Conservation (phyloP, 2,329 filamentous ascomycete genomes). For the Aspergillus latus region DNA sequence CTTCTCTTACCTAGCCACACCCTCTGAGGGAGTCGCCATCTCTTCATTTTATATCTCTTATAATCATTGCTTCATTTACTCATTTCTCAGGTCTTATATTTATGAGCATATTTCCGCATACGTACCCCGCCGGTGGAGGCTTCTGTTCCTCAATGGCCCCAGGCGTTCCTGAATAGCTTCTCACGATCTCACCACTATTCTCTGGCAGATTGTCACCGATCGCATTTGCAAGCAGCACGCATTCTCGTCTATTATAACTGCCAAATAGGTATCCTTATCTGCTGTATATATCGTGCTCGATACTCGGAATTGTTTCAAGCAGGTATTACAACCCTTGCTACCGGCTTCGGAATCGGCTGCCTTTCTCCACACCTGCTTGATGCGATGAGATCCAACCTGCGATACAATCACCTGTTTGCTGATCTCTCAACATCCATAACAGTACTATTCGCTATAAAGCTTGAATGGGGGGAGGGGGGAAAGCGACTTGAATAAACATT, state of each 20-base stretch:
- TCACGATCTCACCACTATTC: not conserved
- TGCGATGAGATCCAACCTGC: slow-evolving; percentile 8
- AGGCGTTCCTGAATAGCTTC: slow-evolving; percentile 11
- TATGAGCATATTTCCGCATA: not conserved
- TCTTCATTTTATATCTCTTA: not conserved
- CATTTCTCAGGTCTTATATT: not conserved
- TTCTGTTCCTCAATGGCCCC: slow-evolving; percentile 14
- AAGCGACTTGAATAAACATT: slow-evolving; percentile 4
- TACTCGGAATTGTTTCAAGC: not conserved
- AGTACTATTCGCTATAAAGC: not conserved
- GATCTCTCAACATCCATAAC: slow-evolving; percentile 1
- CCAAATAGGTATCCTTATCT: not conserved
- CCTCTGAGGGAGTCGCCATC: slow-evolving; percentile 6
- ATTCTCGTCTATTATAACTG: not conserved
- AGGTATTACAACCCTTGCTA: not conserved
- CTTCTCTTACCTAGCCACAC: slow-evolving; percentile 7
- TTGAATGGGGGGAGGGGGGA: slow-evolving; percentile 15
- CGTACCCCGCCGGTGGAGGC: slow-evolving; percentile 10
- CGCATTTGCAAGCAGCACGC: slow-evolving; percentile 3
- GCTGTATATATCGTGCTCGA: not conserved
- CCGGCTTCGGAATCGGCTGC: slow-evolving; percentile 1
- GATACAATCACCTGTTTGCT: not conserved
- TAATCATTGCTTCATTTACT: not conserved
- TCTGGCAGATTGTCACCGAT: slow-evolving; percentile 13
- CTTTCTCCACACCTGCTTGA: slow-evolving; percentile 8